Conservation (phyloP, 2,329 filamentous ascomycete genomes). For the Alternaria tenuissima region DNA sequence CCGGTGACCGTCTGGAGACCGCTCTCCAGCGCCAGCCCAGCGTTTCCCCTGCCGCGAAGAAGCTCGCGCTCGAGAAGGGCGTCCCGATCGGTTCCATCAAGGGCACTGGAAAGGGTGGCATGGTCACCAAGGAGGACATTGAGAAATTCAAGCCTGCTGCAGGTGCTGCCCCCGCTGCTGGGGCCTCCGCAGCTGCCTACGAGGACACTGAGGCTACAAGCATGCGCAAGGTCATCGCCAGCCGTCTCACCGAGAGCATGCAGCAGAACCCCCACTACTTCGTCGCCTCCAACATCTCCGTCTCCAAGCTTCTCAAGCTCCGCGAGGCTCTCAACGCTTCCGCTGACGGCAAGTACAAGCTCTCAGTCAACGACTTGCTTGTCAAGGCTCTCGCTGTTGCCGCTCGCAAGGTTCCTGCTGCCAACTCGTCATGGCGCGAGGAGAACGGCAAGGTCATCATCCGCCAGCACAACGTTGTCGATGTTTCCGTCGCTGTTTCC, state of each 20-base stretch:
- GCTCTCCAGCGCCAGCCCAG: slow-evolving; percentile 83
- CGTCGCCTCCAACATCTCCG: slow-evolving; percentile 88
- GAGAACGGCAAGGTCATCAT: slow-evolving; percentile 80
- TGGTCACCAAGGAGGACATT: slow-evolving; percentile 90
- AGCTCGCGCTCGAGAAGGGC: slow-evolving; percentile 84
- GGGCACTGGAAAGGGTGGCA: slow-evolving; percentile 84
- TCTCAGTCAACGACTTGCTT: slow-evolving; percentile 99
- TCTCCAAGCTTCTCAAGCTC: slow-evolving; percentile 95
- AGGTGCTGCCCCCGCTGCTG: slow-evolving; percentile 56
- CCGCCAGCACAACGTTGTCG: slow-evolving; percentile 90
- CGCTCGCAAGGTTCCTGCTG: slow-evolving; percentile 90
- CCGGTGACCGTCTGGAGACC: slow-evolving; percentile 80
- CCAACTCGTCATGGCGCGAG: slow-evolving; percentile 92
- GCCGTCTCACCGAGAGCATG: slow-evolving; percentile 85
- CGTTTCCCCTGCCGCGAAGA: slow-evolving; percentile 76
- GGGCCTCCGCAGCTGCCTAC: slow-evolving; percentile 70
- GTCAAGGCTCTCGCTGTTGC: slow-evolving; percentile 94
- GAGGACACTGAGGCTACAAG: slow-evolving; percentile 84
- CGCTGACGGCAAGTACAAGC: slow-evolving; percentile 93
- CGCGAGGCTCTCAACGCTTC: slow-evolving; percentile 90
- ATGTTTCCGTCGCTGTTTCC: slow-evolving; percentile 94
- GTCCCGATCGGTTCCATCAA: slow-evolving; percentile 80
- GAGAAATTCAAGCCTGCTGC: slow-evolving; percentile 78
- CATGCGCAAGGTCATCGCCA: slow-evolving; percentile 99
- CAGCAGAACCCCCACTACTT: slow-evolving; percentile 98